phyloP scores from a whole-genome alignment of 805 yeast species.

The Saccharomycopsis sp. region DNA sequence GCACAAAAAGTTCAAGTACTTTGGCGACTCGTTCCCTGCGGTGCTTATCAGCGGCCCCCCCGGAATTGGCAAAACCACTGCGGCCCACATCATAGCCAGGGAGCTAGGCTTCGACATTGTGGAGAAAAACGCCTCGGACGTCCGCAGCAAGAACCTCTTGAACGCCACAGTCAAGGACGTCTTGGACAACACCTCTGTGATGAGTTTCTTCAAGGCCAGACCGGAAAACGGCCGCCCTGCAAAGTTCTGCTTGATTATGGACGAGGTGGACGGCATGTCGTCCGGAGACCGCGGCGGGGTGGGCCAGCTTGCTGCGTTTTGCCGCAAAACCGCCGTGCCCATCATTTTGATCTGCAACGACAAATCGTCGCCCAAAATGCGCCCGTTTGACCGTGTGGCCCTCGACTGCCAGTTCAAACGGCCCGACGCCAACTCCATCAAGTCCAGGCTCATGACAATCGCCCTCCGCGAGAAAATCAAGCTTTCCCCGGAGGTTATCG shows the following conservation, averaged over 20 bases:
- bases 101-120: slow-evolving; percentile 64
- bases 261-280: slow-evolving; percentile 99
- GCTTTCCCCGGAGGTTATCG: slow-evolving; percentile 73
- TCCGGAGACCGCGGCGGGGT: slow-evolving; percentile 99
- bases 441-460: slow-evolving; percentile 82
- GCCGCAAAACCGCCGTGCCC: slow-evolving; percentile 81
- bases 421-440: slow-evolving; percentile 77
- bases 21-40: slow-evolving; percentile 69
- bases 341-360: slow-evolving; percentile 92
- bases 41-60: slow-evolving; percentile 85
- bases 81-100: slow-evolving; percentile 70
- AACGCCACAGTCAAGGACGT: slow-evolving; percentile 64
- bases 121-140: slow-evolving; percentile 84
- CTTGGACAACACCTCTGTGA: slow-evolving; percentile 73
- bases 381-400: slow-evolving; percentile 84
- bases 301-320: slow-evolving; percentile 83
- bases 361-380: slow-evolving; percentile 86
- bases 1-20: slow-evolving; percentile 46
- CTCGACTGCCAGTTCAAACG: slow-evolving; percentile 79
- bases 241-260: slow-evolving; percentile 85
- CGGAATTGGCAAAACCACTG: slow-evolving; percentile 78
- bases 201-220: slow-evolving; percentile 56
- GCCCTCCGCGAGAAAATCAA: slow-evolving; percentile 79
- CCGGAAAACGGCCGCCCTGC: slow-evolving; percentile 35
- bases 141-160: slow-evolving; percentile 74